A percentile compares a stretch with the other conserved stretches of the same genome.
Evolutionary conservation across 2,329 filamentous ascomycete species (phyloP).

Genomic region (Talaromyces atroroseus): DNA sequence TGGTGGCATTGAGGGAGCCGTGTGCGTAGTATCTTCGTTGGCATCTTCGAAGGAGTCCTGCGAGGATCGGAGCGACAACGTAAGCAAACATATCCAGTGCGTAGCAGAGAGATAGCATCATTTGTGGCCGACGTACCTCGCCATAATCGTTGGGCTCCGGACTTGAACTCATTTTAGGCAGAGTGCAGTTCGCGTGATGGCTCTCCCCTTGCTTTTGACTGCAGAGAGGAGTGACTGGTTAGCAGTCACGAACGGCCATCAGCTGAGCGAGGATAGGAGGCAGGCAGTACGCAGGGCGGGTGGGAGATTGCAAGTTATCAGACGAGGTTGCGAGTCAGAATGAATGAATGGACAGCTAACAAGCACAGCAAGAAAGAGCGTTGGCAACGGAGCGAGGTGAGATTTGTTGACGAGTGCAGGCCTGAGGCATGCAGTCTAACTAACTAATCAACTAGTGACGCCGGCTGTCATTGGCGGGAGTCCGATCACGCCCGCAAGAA

Average conservation of each 20-base stretch:
- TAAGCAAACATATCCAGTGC: neutral
- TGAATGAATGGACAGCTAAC: neutral
- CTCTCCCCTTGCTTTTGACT: slow-evolving; percentile 12
- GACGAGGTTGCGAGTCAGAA: neutral
- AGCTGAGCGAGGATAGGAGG: slow-evolving; percentile 5
- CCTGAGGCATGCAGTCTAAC: too few relatives aligned
- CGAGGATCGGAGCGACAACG: slow-evolving; percentile 2
- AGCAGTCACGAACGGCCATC: slow-evolving; percentile 12
- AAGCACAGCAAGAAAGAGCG: neutral
- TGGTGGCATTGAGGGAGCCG: slow-evolving; percentile 26
- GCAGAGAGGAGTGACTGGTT: slow-evolving; percentile 10
- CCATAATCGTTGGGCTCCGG: slow-evolving; percentile 39
- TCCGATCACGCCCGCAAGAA: neutral
- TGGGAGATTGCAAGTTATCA: neutral
- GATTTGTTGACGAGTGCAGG: neutral
- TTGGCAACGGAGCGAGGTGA: neutral
- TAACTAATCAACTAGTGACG: too few relatives aligned
- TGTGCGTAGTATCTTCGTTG: slow-evolving; percentile 36
- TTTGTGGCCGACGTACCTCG: slow-evolving; percentile 27
- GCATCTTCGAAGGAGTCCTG: slow-evolving; percentile 84
- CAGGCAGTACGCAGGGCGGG: slow-evolving; percentile 1
- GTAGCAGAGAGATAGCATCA: slow-evolving; percentile 3
- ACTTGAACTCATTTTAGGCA: slow-evolving; percentile 32
- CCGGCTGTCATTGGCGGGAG: neutral
- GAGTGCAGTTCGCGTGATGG: neutral